phyloP scores from a whole-genome alignment of 306 rosid genomes.

The Citrullus colocynthis region DNA sequence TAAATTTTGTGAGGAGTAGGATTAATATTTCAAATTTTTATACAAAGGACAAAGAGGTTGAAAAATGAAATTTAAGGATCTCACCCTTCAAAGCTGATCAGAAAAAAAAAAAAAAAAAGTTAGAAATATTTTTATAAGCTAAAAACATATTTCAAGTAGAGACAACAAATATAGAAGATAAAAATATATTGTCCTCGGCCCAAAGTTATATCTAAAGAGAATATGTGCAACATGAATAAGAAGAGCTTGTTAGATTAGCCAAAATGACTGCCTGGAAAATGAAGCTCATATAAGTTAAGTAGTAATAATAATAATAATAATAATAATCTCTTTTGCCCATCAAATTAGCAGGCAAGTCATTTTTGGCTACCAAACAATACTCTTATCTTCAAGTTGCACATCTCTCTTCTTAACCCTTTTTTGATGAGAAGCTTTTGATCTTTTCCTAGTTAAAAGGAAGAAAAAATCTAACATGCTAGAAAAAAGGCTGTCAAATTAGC shows the following conservation, averaged over 20 bases:
- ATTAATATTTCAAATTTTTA: too few species aligned
- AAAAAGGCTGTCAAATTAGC: conserved; percentile 13
- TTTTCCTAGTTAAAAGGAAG: neutral
- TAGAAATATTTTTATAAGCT: too few species aligned
- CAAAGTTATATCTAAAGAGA: neutral
- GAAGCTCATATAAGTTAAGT: neutral
- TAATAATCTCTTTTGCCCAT: neutral
- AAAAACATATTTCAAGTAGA: too few species aligned
- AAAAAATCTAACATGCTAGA: conserved; percentile 14
- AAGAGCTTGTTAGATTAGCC: neutral
- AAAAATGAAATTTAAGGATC: too few species aligned
- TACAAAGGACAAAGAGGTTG: too few species aligned
- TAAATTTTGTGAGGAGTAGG: too few species aligned
- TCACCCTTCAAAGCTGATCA: too few species aligned
- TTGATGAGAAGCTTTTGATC: neutral
- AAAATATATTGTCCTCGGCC: neutral
- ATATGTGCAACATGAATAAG: neutral
- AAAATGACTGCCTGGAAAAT: neutral
- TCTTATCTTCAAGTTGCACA: neutral
- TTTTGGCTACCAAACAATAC: conserved; percentile 3
- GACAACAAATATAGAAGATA: neutral
- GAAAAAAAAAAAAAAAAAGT: too few species aligned
- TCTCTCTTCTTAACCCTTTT: neutral
- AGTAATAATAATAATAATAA: neutral
- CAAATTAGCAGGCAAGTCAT: neutral